Percentiles rank a stretch among this genome's conserved stretches.
Evolutionary conservation across 805 yeast genomes (phyloP).

Genomic region (Starmerella tilneyi): DNA sequence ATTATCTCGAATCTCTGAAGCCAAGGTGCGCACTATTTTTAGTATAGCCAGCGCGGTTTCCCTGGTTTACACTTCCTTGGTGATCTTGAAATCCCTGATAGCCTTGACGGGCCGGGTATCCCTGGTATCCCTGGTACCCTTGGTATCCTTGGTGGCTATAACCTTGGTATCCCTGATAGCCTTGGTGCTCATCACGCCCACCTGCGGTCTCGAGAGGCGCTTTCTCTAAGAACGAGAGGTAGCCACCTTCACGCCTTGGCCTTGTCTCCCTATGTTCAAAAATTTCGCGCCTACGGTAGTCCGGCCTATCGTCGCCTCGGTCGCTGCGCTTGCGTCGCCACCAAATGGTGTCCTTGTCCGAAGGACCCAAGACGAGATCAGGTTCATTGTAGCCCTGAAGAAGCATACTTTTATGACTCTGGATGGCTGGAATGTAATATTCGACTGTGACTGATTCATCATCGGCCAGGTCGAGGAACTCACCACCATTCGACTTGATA

Average conservation of each 20-base stretch:
- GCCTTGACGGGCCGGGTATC: slow-evolving; percentile 4
- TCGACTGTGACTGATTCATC: slow-evolving; percentile 37
- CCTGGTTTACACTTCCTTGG: no score
- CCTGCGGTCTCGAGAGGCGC: no score
- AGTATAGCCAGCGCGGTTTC: no score
- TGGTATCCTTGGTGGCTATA: slow-evolving; percentile 21
- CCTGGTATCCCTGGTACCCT: slow-evolving; percentile 15
- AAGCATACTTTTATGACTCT: slow-evolving; percentile 65
- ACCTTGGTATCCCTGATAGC: slow-evolving; percentile 24
- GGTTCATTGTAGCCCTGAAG: slow-evolving; percentile 68
- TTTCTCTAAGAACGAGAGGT: slow-evolving; percentile 20
- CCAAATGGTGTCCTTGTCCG: slow-evolving; percentile 53
- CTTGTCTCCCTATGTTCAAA: slow-evolving; percentile 22
- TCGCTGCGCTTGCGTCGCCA: slow-evolving; percentile 29
- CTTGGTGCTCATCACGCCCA: no score
- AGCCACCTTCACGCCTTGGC: slow-evolving; percentile 19
- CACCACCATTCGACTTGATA: slow-evolving; percentile 31
- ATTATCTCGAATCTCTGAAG: no score
- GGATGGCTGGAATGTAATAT: slow-evolving; percentile 52
- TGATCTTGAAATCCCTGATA: slow-evolving; percentile 4
- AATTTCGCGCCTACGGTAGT: slow-evolving; percentile 23
- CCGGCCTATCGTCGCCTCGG: slow-evolving; percentile 27
- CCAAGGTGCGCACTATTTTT: no score
- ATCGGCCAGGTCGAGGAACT: slow-evolving; percentile 39
- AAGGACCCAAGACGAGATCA: slow-evolving; percentile 48